These are phyloP conservation scores for Pichia occidentalis DNA, from an alignment of 805 yeast species.

Conservation along the genomic window DNA sequence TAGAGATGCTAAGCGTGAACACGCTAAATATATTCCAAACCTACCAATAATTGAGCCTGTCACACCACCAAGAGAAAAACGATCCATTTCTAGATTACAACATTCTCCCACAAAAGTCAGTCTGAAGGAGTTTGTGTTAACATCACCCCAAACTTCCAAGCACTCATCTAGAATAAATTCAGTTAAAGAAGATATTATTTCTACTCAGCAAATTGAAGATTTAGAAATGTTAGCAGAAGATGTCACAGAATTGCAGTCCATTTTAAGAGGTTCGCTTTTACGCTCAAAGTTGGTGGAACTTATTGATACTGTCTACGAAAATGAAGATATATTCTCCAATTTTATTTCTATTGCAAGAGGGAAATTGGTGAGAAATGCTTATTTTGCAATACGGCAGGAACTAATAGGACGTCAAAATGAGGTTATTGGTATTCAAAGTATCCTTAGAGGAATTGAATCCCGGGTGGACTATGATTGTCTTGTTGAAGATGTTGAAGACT, in stretches of 20 bases:
- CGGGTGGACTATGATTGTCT: slow-evolving; percentile 51
- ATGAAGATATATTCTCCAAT: slow-evolving; percentile 32
- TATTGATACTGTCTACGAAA: slow-evolving; percentile 35
- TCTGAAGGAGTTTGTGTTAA: slow-evolving; percentile 22
- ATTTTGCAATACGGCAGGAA: slow-evolving; percentile 16
- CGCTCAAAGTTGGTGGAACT: slow-evolving; percentile 41
- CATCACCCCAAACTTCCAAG: slow-evolving; percentile 4
- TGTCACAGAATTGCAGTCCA: slow-evolving; percentile 49
- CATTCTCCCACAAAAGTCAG: slow-evolving; percentile 16
- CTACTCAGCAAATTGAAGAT: slow-evolving; percentile 18
- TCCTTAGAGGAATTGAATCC: slow-evolving; percentile 54
- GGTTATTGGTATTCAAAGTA: slow-evolving; percentile 46
- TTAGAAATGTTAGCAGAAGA: not conserved
- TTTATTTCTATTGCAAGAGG: slow-evolving; percentile 43
- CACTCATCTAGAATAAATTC: too few relatives aligned
- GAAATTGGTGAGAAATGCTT: slow-evolving; percentile 28
- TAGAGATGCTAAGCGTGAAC: slow-evolving; percentile 6
- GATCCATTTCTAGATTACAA: slow-evolving; percentile 12
- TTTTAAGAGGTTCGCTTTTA: slow-evolving; percentile 58
- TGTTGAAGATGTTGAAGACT: slow-evolving; percentile 46
- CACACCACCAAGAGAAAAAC: slow-evolving; percentile 1
- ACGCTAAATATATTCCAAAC: slow-evolving; percentile 12
- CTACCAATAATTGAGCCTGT: slow-evolving; percentile 9
- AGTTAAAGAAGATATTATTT: not conserved
- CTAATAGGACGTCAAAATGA: slow-evolving; percentile 22